A percentile compares a stretch with the other conserved stretches of the same genome.
These are phyloP conservation scores for Fusarium multiceps DNA, from an alignment of 2,329 filamentous ascomycete genomes.

Conservation along the genomic window DNA sequence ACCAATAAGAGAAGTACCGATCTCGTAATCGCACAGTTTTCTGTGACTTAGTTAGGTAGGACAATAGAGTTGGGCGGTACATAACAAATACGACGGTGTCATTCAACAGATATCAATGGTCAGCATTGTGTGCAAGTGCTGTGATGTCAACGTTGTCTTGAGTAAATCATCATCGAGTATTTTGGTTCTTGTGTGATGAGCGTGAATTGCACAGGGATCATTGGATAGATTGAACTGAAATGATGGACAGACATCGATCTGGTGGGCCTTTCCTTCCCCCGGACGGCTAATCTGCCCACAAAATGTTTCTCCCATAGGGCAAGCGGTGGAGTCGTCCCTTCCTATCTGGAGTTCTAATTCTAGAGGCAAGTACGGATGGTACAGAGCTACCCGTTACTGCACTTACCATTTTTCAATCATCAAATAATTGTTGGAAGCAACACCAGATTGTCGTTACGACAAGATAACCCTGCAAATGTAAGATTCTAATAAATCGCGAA, in stretches of 20 bases:
- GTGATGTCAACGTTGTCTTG: constrained; percentile 11
- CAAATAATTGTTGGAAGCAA: neutral
- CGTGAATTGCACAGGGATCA: constrained; percentile 17
- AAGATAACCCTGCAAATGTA: neutral
- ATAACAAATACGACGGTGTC: constrained; percentile 6
- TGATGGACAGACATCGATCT: constrained; percentile 18
- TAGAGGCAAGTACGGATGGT: neutral
- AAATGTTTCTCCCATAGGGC: constrained; percentile 34
- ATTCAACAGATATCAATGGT: constrained; percentile 6
- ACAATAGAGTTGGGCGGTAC: neutral
- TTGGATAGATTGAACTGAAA: constrained; percentile 2
- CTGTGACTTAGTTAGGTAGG: neutral
- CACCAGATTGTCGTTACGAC: neutral
- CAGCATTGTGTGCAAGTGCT: neutral
- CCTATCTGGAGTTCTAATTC: neutral
- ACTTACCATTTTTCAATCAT: neutral
- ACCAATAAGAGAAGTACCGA: constrained; percentile 26
- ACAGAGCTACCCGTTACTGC: neutral
- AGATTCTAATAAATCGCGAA: constrained; percentile 5
- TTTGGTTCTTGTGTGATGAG: neutral
- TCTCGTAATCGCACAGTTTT: neutral
- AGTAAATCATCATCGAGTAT: constrained; percentile 13
- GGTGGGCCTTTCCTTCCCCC: constrained; percentile 23
- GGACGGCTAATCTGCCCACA: constrained; percentile 24
- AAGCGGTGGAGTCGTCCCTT: constrained; percentile 10